Evolutionary conservation across 345 rosid species (phyloP).

Genomic region (Pugionium dolabratum): DNA sequence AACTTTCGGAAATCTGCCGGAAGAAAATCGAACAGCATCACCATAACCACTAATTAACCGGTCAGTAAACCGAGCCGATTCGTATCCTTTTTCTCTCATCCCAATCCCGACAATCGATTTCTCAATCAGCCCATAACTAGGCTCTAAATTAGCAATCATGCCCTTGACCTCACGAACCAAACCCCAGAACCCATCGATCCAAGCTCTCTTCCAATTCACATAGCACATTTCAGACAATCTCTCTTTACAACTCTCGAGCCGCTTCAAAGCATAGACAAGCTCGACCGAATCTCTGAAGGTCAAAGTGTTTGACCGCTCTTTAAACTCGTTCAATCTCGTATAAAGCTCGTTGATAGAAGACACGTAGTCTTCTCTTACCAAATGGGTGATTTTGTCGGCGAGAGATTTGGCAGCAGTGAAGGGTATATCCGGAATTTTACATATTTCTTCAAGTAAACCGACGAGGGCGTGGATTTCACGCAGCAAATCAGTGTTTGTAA

Average conservation of each 20-base stretch:
- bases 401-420: slow-evolving; percentile 44
- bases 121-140: slow-evolving; percentile 28
- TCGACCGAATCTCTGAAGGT: slow-evolving; percentile 67
- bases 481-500: slow-evolving; percentile 51
- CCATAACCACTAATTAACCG: slow-evolving; percentile 39
- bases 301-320: slow-evolving; percentile 49
- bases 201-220: slow-evolving; percentile 44
- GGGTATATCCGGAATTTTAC: slow-evolving; percentile 50
- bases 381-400: slow-evolving; percentile 41
- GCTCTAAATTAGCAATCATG: slow-evolving; percentile 28
- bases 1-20: slow-evolving; percentile 45
- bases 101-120: slow-evolving; percentile 29
- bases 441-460: slow-evolving; percentile 53
- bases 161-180: slow-evolving; percentile 50
- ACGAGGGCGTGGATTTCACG: slow-evolving; percentile 58
- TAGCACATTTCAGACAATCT: slow-evolving; percentile 31
- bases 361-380: slow-evolving; percentile 61
- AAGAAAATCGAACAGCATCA: slow-evolving; percentile 47
- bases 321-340: slow-evolving; percentile 59
- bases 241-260: slow-evolving; percentile 58
- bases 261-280: slow-evolving; percentile 58
- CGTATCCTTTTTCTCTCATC: slow-evolving; percentile 38
- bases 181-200: slow-evolving; percentile 56
- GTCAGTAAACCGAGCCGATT: slow-evolving; percentile 66
- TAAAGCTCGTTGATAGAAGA: slow-evolving; percentile 55